Base-by-base conservation (phyloP, 495 filamentous ascomycete species). In the Penicillium riverlandense region DNA sequence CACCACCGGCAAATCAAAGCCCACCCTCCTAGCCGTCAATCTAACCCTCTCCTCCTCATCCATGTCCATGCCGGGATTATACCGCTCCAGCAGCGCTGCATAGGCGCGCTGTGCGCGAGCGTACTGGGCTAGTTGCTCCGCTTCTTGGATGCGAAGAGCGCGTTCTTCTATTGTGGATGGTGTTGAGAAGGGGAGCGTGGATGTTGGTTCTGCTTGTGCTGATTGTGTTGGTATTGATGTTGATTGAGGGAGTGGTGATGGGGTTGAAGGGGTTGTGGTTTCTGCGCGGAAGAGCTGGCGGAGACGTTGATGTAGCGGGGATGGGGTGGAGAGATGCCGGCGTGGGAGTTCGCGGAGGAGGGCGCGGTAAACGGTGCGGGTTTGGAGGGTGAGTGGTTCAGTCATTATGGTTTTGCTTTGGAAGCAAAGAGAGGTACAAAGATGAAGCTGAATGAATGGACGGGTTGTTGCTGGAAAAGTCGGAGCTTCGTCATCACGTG, bases 281-380 rank as follows among this genome's bases (percentile, higher is more conserved):
- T 43, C 28, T 37, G 54, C 41, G 51, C 52, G 58, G 62, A 70
- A 77, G 43, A 67, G 51, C 7, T 73, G 64, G 57, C 80, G 80
- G 49, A 88, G 67, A 31, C 64, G 74, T 47, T 69, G 58, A 62
- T 85, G 77, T 6, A 84, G 71, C 14, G 78, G 78, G 8, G 79
- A 84, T 15, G 73, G 60, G 35, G 69, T 66, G 7, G 70, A 65
- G 59, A 82, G 66, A 3, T 70, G 67, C 35, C 77, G 80, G 36
- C 83, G 78, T 13, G 92, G 91, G 28, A 96, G 82, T 69, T 96
- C 90, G 65, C 90, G 87, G 42, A 96, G 86, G 62, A 98, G 72
- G 14, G 82, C 76, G 54, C 92, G 86, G 74, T 98, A 98, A 58
- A 95, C 73, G 36, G 86, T 79, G 58, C 86, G 86, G 38, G 84